A percentile compares a stretch with the other conserved stretches of the same genome.
Conservation (phyloP, 1,284 basidiomycete genomes). For the Ustilago xerochloae region DNA sequence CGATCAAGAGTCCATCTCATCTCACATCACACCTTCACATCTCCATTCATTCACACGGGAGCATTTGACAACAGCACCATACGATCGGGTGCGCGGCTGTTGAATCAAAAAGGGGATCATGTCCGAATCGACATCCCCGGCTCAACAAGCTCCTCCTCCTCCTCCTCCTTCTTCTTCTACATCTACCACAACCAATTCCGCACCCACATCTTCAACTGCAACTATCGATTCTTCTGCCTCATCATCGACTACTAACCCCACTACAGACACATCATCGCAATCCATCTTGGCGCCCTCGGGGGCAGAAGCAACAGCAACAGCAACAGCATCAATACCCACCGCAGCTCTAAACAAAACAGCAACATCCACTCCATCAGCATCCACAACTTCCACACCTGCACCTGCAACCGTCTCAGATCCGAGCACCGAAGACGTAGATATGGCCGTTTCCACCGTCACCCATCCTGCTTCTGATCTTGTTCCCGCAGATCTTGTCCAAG, state of each 20-base stretch:
- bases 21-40: no score
- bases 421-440: conserved; percentile 23
- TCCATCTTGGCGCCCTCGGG: conserved; percentile 3
- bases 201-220: no score
- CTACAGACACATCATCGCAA: neutral
- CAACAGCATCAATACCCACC: conserved; percentile 5
- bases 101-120: conserved; percentile 22
- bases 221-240: neutral
- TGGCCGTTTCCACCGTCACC: conserved; percentile 26
- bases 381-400: conserved; percentile 6
- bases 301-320: conserved; percentile 6
- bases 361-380: neutral
- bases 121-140: conserved; percentile 29
- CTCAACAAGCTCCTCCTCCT: neutral
- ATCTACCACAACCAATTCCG: neutral
- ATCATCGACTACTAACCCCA: neutral
- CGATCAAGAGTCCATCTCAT: no score
- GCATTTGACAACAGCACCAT: neutral
- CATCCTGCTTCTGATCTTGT: conserved; percentile 7
- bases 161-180: conserved; percentile 2
- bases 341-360: neutral
- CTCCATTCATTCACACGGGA: no score
- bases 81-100: neutral
- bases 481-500: neutral
- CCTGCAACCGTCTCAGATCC: conserved; percentile 21